Evolutionary conservation across 441 rosid genomes (phyloP), one percentile per base, ranked within the genome.

Genomic region (Eutrema salsugineum): DNA sequence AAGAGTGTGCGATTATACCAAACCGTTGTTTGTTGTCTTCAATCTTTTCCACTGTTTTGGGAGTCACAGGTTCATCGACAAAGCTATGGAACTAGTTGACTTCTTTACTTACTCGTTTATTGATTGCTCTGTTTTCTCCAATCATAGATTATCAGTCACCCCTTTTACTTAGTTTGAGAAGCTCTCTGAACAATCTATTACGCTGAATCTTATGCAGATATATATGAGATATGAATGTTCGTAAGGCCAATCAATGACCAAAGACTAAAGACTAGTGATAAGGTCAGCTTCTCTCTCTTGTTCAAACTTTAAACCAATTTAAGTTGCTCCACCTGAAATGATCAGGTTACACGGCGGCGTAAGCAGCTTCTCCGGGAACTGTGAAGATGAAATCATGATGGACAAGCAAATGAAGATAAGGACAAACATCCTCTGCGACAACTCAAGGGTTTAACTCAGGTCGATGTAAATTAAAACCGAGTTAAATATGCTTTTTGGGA

Each of bases 1-100:
- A 2, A 82, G 98, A 72, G 96, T 97, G 8, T 95, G 98, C 97
- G 98, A 89, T 77, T 89, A 89, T 79, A 79, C 46, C 79, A 91
- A 93, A 76, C 91, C 93, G n/a, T n/a, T n/a, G n/a, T n/a, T n/a
- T n/a, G n/a, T n/a, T n/a, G n/a, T n/a, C n/a, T n/a, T n/a, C n/a
- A n/a, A 94, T 92, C 68, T 83, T 85, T 81, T 84, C 91, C 3
- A 91, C 93, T 5, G 87, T 91, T 11, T 66, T 80, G 80, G 55
- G 93, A 91, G 85, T 78, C 89, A 1, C 86, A 86, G 67, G 70
- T 61, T 69, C 85, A 68, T 69, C 74, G 42, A 27, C 71, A 40
- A 48, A 70, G 49, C 3, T 66, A 12, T 38, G 79, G 22, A 61
- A 60, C 43, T 0, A 61, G 57, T 50, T 75, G 28, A 43, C 4